Evolutionary conservation across 2,329 filamentous ascomycete species (phyloP).

Genomic region (Fusarium proliferatum): DNA sequence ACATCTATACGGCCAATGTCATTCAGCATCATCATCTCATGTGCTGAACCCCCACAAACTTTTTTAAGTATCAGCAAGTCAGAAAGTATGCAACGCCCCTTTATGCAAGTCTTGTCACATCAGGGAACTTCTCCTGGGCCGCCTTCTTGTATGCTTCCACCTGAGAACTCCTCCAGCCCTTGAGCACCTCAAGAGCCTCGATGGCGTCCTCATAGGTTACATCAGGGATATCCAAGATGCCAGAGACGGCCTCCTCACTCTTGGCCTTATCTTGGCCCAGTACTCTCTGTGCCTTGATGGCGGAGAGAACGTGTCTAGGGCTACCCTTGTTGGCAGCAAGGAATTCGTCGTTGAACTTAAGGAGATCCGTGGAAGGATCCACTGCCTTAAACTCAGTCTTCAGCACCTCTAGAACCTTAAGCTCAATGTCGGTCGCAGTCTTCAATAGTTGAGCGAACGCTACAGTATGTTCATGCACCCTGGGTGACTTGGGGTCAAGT

Average conservation of each 20-base stretch:
- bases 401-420: conserved; percentile 76
- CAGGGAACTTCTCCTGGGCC: conserved; percentile 62
- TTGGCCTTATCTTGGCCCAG: conserved; percentile 68
- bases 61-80: conserved; percentile 16
- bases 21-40: neutral
- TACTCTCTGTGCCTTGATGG: conserved; percentile 67
- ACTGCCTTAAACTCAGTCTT: conserved; percentile 73
- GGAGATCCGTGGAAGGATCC: conserved; percentile 67
- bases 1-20: conserved; percentile 11
- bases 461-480: conserved; percentile 79
- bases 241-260: conserved; percentile 71
- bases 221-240: conserved; percentile 63
- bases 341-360: conserved; percentile 75
- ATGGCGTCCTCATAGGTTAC: conserved; percentile 67
- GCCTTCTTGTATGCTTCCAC: conserved; percentile 60
- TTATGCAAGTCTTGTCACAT: conserved; percentile 59
- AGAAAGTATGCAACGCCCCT: neutral
- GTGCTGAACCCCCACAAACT: neutral
- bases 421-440: conserved; percentile 66
- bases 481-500: conserved; percentile 76
- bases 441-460: conserved; percentile 74
- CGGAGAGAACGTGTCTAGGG: conserved; percentile 71
- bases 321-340: conserved; percentile 70
- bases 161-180: conserved; percentile 62
- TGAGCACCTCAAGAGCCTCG: conserved; percentile 56